Conservation (phyloP, 148 eudicot genomes). For the Linanthus parryae region DNA sequence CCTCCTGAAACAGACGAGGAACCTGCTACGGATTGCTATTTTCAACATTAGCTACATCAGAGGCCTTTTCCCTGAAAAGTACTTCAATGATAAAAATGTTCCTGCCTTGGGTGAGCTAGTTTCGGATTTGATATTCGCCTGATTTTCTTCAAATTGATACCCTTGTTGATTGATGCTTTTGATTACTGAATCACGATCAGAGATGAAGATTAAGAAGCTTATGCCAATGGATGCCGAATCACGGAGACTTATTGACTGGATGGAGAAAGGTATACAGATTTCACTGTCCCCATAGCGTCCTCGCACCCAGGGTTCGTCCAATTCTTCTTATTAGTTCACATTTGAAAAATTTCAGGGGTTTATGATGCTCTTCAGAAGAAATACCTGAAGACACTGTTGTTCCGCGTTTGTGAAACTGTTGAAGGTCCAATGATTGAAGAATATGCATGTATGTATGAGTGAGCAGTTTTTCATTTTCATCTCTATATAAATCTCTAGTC, state of each 20-base stretch:
- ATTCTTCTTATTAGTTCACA: too few species aligned
- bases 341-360: constrained; percentile 63
- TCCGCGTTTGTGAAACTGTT: constrained; percentile 71
- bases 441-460: constrained; percentile 90
- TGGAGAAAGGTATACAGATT: constrained; percentile 74
- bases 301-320: too few species aligned
- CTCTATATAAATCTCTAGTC: too few species aligned
- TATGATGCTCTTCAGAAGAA: constrained; percentile 96
- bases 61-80: constrained; percentile 95
- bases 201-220: constrained; percentile 97
- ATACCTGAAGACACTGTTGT: constrained; percentile 69
- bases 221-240: constrained; percentile 91
- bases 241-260: constrained; percentile 93
- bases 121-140: background rate
- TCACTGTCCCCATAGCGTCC: background rate
- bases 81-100: constrained; percentile 80
- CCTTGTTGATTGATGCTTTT: background rate
- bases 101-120: constrained; percentile 78
- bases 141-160: background rate
- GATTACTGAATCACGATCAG: constrained; percentile 23
- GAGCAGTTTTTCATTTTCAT: too few species aligned
- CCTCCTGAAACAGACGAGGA: constrained; percentile 72
- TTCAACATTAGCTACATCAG: constrained; percentile 92
- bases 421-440: constrained; percentile 91
- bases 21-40: constrained; percentile 87